A percentile compares a stretch with the other conserved stretches of the same genome.
These are phyloP conservation scores for Themeda triandra DNA, from an alignment of 176 grass and related monocot species.

Conservation along the genomic window DNA sequence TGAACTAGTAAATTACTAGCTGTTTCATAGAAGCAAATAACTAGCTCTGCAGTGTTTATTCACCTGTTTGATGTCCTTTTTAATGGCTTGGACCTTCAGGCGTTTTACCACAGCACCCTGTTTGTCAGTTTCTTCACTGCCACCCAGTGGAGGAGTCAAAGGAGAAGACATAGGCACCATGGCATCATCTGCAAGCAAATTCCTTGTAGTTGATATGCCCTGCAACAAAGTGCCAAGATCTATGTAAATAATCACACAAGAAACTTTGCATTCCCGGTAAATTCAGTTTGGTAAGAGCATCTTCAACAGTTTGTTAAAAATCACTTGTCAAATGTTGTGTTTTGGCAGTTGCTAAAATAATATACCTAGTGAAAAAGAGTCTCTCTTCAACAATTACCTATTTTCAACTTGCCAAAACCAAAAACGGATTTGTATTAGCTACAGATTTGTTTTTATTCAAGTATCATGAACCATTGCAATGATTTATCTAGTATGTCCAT, in stretches of 20 bases:
- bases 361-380: no score
- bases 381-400: no score
- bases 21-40: not conserved
- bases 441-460: no score
- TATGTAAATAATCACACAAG: constrained; percentile 12
- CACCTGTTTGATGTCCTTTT: constrained; percentile 34
- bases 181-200: constrained; percentile 55
- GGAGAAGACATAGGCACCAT: constrained; percentile 85
- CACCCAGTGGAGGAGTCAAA: constrained; percentile 54
- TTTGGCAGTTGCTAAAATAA: no score
- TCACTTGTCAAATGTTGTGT: no score
- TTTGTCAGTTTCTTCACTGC: constrained; percentile 38
- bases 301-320: no score
- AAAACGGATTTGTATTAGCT: no score
- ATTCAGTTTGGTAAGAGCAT: not conserved
- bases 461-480: no score
- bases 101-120: constrained; percentile 36
- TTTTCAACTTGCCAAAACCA: no score
- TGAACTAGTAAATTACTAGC: not conserved
- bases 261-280: not conserved
- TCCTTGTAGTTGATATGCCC: constrained; percentile 72
- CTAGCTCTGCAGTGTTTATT: not conserved
- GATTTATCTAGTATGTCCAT: no score
- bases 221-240: constrained; percentile 8
- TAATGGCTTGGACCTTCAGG: constrained; percentile 72